Conservation (phyloP, 2,329 filamentous ascomycete genomes). For the Colletotrichum lentis region DNA sequence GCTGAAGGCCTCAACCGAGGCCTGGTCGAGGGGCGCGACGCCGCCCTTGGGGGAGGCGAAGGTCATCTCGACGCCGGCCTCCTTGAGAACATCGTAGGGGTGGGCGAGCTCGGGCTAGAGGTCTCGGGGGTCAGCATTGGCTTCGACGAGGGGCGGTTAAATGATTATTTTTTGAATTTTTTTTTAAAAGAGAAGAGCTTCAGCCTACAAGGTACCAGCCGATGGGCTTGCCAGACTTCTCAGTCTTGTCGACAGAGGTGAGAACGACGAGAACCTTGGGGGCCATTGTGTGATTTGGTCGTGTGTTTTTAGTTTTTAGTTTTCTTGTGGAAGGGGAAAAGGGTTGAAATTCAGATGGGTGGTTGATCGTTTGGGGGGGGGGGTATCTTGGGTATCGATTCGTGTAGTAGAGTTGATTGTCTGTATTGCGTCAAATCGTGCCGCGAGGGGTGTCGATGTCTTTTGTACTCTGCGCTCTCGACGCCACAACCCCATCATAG, state of each 20-base stretch:
- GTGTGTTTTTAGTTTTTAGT: too few relatives aligned
- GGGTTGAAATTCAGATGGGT: background rate
- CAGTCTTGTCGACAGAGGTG: constrained; percentile 66
- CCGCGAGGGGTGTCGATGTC: constrained; percentile 17
- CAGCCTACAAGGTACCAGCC: constrained; percentile 73
- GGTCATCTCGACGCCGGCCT: constrained; percentile 61
- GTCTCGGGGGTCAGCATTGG: constrained; percentile 9
- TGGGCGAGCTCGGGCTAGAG: constrained; percentile 69
- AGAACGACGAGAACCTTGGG: constrained; percentile 75
- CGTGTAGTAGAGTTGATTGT: background rate
- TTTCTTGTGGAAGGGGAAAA: too few relatives aligned
- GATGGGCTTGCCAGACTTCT: constrained; percentile 62
- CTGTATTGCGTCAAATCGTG: too few relatives aligned
- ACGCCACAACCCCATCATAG: constrained; percentile 8
- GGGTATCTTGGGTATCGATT: constrained; percentile 25
- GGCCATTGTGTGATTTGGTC: constrained; percentile 24
- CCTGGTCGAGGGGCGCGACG: constrained; percentile 67
- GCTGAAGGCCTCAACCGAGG: constrained; percentile 63
- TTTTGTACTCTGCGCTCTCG: constrained; percentile 23
- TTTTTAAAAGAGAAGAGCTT: background rate
- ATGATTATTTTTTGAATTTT: too few relatives aligned
- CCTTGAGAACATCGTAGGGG: constrained; percentile 65
- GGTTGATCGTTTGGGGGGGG: background rate
- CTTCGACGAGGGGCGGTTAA: background rate
- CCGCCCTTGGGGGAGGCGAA: constrained; percentile 71